Evolutionary conservation across 2,329 filamentous ascomycete species (phyloP), one percentile per base, ranked within the genome.

Genomic region (Mycosphaerelloides madeirae): DNA sequence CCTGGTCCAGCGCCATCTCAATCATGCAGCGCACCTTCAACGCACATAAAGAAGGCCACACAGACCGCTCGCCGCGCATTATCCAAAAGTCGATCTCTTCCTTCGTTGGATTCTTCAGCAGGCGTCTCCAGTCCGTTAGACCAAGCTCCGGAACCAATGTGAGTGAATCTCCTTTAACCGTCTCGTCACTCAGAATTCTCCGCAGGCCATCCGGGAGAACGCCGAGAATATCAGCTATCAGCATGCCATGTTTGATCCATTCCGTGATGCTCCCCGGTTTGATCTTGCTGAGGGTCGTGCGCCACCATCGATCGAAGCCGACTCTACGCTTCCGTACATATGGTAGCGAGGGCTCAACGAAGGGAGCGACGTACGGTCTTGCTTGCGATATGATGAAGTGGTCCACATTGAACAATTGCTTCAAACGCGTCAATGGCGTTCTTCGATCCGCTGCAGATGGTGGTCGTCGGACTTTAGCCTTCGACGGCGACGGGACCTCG

Each of bases 381-480:
- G 91, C 89, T 69, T 96, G 91, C 53, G 86, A 93, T 54, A 97
- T 82, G 53, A 97, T 88, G 68, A 94, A 96, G 70, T 96, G 90
- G 62, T 95, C 94, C 41, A 94, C 87, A 63, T 94, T 94, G 75
- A 93, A 93, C 9, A 91, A 78, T 67, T 91, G 85, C 6, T 84
- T 80, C 22, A 93, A 82, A 31, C 87, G 79, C 42, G 80, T 76
- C 1, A 93, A 75, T 1, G 81, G 81, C 0, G 78, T 81, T 52
- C 81, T 82, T 32, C 80, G 40, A 80, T 50, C 86, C 82, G 32
- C 76, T 75, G 64, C 84, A 82, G 6, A 76, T 78, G 15, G 78
- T 76, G 46, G 79, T 75, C 4, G 81, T 81, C 77, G 35, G 22
- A 25, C 14, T 15, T 34, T 39, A 7, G 32, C 29, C 11, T 37